Evolutionary conservation across 306 rosid genomes (phyloP).

Genomic region (Cucurbita maxima): DNA sequence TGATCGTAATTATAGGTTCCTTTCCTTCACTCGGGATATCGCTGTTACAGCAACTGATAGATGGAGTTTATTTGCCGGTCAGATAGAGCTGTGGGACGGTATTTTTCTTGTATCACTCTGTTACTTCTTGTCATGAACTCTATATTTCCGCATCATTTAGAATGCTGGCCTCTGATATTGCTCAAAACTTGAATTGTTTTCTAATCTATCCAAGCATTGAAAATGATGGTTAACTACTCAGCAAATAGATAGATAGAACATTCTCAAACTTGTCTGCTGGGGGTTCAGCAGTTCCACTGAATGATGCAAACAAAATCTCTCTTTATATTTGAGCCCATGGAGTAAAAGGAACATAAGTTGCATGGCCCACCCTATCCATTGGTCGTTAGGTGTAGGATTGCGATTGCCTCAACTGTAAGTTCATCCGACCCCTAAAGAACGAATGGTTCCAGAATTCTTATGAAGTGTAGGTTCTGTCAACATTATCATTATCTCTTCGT

Average conservation of each 20-base stretch:
- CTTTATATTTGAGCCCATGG: neutral
- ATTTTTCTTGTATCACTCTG: neutral
- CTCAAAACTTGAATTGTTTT: neutral
- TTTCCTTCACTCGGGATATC: neutral
- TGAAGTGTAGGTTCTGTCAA: neutral
- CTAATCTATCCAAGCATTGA: neutral
- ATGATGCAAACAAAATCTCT: neutral
- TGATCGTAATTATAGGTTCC: neutral
- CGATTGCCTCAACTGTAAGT: neutral
- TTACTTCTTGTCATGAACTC: neutral
- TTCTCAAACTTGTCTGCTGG: neutral
- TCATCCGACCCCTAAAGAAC: neutral
- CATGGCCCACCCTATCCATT: neutral
- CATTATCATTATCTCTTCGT: neutral
- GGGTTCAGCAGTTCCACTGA: neutral
- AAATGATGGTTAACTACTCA: neutral
- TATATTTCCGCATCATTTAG: neutral
- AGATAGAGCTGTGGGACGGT: neutral
- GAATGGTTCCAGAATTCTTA: neutral
- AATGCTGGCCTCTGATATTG: neutral
- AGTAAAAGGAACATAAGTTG: neutral
- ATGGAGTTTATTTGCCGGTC: neutral
- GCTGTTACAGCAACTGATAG: neutral
- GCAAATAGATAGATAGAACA: neutral
- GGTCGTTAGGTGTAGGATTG: neutral